Percentiles rank a stretch among this genome's conserved stretches.
phyloP scores from a whole-genome alignment of 164 flowering plant species.

The Sedum album region DNA sequence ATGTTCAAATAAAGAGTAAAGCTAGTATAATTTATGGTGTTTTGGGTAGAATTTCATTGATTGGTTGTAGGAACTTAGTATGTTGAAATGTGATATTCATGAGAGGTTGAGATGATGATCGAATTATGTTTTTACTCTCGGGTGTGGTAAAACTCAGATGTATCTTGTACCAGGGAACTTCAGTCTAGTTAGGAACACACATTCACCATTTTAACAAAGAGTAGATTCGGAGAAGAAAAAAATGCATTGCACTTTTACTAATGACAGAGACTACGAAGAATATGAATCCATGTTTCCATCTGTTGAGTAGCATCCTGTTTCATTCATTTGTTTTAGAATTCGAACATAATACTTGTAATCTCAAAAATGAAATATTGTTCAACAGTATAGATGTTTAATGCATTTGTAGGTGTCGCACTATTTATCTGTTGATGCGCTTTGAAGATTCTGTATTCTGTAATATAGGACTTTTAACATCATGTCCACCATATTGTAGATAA shows the following conservation, averaged over 20 bases:
- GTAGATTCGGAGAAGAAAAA: no score
- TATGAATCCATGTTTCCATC: not conserved
- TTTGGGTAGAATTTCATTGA: not conserved
- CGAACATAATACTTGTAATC: no score
- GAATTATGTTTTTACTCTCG: not conserved
- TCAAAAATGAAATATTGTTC: no score
- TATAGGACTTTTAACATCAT: not conserved
- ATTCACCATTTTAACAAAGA: no score
- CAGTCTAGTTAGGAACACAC: not conserved
- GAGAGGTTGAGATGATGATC: not conserved
- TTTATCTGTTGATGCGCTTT: no score
- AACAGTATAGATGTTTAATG: not conserved
- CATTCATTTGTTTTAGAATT: no score
- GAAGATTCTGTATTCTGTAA: not conserved
- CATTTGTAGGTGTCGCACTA: no score
- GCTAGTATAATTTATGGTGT: not conserved
- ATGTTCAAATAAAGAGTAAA: not conserved
- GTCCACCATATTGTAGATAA: constrained; percentile 39
- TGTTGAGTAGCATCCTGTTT: not conserved
- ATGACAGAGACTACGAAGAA: not conserved
- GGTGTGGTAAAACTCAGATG: not conserved
- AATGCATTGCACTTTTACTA: not conserved
- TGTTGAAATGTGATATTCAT: not conserved
- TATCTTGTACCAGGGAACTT: not conserved
- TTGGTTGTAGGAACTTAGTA: not conserved